phyloP scores from a whole-genome alignment of 768 basidiomycete species.

The Tephrocybe sp. region DNA sequence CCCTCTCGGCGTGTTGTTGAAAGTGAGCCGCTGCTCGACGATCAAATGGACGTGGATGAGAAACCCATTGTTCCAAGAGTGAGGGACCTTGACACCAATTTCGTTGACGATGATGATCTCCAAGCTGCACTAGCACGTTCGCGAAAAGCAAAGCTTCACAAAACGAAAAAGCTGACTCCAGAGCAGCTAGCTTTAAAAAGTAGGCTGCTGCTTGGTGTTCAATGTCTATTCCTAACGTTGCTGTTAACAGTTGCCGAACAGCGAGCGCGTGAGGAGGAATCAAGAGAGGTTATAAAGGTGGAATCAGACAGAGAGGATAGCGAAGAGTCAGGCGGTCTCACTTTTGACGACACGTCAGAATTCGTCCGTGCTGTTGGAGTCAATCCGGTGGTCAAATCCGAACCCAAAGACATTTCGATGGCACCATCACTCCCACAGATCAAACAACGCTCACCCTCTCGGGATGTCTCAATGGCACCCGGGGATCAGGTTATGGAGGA shows the following conservation, averaged over 20 bases:
- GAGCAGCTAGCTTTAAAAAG: slow-evolving; percentile 82
- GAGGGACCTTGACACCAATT: slow-evolving; percentile 81
- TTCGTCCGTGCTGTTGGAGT: slow-evolving; percentile 87
- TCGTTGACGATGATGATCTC: slow-evolving; percentile 98
- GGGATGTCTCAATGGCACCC: slow-evolving; percentile 56
- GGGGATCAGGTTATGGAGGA: slow-evolving; percentile 70
- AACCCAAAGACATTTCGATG: slow-evolving; percentile 36
- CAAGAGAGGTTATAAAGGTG: slow-evolving; percentile 36
- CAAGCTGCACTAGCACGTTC: slow-evolving; percentile 90
- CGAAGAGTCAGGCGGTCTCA: slow-evolving; percentile 58
- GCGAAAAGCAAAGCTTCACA: slow-evolving; percentile 78
- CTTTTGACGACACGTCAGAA: slow-evolving; percentile 96
- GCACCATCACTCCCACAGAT: slow-evolving; percentile 19
- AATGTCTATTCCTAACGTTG: slow-evolving; percentile 6
- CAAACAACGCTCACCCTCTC: slow-evolving; percentile 40
- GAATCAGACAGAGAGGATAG: slow-evolving; percentile 38
- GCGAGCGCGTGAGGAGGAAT: slow-evolving; percentile 46
- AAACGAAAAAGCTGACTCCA: slow-evolving; percentile 71
- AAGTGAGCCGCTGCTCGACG: slow-evolving; percentile 44
- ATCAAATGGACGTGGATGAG: slow-evolving; percentile 80
- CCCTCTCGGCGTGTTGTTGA: slow-evolving; percentile 65
- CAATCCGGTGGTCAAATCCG: slow-evolving; percentile 54
- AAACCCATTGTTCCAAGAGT: slow-evolving; percentile 66
- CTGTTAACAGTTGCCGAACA: slow-evolving; percentile 60
- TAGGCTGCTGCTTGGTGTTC: slow-evolving; percentile 33